Percentiles rank a stretch among this genome's conserved stretches.
phyloP scores from a whole-genome alignment of 2,329 filamentous ascomycete species.

The Coleophoma crateriformis region DNA sequence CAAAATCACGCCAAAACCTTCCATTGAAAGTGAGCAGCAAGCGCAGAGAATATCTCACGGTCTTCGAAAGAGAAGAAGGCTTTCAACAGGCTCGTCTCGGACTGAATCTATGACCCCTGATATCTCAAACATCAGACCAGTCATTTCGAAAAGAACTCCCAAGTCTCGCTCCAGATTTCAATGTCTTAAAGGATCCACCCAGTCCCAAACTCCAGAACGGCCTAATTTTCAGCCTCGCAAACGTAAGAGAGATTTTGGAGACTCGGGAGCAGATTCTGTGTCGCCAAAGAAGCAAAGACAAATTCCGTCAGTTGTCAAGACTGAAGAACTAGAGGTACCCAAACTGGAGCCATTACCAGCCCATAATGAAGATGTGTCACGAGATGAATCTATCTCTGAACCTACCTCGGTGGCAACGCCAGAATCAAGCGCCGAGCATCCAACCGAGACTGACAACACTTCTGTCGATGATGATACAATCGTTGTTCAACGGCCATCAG shows the following conservation, averaged over 20 bases:
- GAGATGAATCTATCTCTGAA: neutral
- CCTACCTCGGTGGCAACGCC: conserved; percentile 4
- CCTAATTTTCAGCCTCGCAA: conserved; percentile 13
- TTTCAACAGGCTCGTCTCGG: conserved; percentile 44
- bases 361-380: too few species aligned
- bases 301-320: conserved; percentile 8
- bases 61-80: conserved; percentile 42
- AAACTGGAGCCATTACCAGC: neutral
- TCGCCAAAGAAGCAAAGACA: conserved; percentile 5
- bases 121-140: conserved; percentile 28
- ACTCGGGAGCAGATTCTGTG: neutral
- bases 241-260: conserved; percentile 14
- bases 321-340: conserved; percentile 9
- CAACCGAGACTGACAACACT: neutral
- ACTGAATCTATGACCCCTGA: conserved; percentile 53
- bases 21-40: conserved; percentile 21
- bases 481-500: neutral
- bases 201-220: conserved; percentile 14
- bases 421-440: conserved; percentile 7
- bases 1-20: conserved; percentile 17
- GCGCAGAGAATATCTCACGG: conserved; percentile 38
- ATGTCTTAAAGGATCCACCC: conserved; percentile 11
- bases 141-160: conserved; percentile 20
- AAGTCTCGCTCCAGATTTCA: conserved; percentile 18
- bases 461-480: conserved; percentile 1